Conservation (phyloP, 495 filamentous ascomycete species). For the Penicillium crystallinum region DNA sequence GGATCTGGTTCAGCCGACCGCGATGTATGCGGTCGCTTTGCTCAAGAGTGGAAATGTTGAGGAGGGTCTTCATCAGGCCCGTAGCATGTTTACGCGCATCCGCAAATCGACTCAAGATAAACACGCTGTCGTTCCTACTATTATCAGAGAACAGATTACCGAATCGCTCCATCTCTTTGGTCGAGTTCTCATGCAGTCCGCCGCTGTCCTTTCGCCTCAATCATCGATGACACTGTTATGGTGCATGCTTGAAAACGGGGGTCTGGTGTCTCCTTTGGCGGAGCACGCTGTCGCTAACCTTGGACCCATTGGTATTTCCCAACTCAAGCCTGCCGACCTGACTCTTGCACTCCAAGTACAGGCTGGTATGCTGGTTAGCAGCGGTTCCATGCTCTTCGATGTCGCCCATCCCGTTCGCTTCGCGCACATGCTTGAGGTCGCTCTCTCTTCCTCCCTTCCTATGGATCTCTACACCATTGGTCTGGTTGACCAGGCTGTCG, state of each 20-base stretch:
- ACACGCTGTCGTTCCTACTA: slow-evolving; percentile 22
- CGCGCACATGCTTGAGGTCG: slow-evolving; percentile 54
- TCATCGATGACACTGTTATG: slow-evolving; percentile 57
- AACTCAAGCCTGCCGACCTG: slow-evolving; percentile 53
- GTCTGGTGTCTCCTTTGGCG: slow-evolving; percentile 55
- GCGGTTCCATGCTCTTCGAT: slow-evolving; percentile 41
- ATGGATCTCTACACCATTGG: slow-evolving; percentile 47
- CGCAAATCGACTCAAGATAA: slow-evolving; percentile 46
- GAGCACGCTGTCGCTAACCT: slow-evolving; percentile 58
- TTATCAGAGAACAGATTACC: slow-evolving; percentile 70
- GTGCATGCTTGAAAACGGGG: slow-evolving; percentile 72
- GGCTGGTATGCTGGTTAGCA: slow-evolving; percentile 52
- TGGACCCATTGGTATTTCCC: slow-evolving; percentile 52
- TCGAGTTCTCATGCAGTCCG: slow-evolving; percentile 45
- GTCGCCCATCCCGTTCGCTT: slow-evolving; percentile 55
- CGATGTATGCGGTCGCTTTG: slow-evolving; percentile 80
- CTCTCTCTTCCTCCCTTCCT: slow-evolving; percentile 42
- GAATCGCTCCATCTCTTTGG: slow-evolving; percentile 78
- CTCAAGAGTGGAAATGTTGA: slow-evolving; percentile 74
- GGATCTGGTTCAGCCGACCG: slow-evolving; percentile 75
- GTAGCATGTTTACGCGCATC: slow-evolving; percentile 77
- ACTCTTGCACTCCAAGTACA: slow-evolving; percentile 59
- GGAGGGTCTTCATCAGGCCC: slow-evolving; percentile 68
- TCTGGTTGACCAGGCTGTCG: slow-evolving; percentile 54
- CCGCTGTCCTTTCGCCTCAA: slow-evolving; percentile 44